Base-by-base conservation (phyloP, 441 rosid species). In the Aquilaria agallochum region DNA sequence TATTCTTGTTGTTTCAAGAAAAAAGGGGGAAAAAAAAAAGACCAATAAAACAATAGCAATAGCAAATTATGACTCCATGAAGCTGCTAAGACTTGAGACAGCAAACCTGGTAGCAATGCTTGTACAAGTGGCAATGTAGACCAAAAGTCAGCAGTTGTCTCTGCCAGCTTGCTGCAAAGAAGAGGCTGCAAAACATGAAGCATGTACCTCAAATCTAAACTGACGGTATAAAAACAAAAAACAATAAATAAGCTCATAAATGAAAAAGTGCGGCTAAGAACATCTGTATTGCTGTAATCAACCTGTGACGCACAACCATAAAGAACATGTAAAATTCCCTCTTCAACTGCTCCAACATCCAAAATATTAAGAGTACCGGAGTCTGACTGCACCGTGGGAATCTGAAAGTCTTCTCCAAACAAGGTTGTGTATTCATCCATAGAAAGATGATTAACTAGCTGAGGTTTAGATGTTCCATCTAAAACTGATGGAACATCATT, bases 271-370 rank as follows among this genome's bases (percentile, higher is more conserved):
- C 27, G 27, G 27, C 27, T 20, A 20, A 20, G 27, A 47, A 59
- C 59, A 70, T 71, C 62, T 68, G 68, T 61, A 71, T 76, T 64
- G 71, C 71, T 63, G 74, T 36, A 79, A 72, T 76, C 73, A 75
- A 90, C 97, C 97, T 90, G 88, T 72, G 95, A 88, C 70, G 89
- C 95, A 83, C 97, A 90, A 75, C 95, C 92, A 74, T 76, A 85
- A 67, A 90, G 90, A 79, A 85, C 87, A 65, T 90, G 95, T 65
- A 90, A 79, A 80, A 87, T 76, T 70, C 92, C 97, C 80, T 90
- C 97, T 80, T 90, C 97, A 66, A 86, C 89, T 9, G 86, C 92
- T 46, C 81, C 83, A 47, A 80, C 67, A 64, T 90, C 92, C 83
- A 90, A 78, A 65, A 84, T 68, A 72, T 74, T 80, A 48, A 87